Conservation (phyloP, 1,139 yeast genomes). For the Neolecta irregularis region DNA sequence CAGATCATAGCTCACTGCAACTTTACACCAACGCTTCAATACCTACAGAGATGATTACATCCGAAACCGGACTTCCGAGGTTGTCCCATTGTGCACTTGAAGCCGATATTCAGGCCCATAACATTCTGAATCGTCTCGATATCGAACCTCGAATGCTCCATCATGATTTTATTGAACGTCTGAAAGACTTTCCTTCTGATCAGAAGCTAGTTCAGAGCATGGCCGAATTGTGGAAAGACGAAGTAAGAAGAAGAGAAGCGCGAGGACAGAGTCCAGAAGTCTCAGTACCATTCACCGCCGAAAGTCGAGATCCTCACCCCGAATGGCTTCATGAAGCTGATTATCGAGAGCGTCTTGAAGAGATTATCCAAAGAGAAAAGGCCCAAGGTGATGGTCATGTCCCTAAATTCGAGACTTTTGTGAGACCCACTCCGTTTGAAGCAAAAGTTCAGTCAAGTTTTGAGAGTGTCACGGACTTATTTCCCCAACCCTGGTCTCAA, state of each 20-base stretch:
- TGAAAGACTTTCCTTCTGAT: slow-evolving; percentile 14
- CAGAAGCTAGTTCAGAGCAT: slow-evolving; percentile 41
- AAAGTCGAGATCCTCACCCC: too few species aligned
- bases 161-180: slow-evolving; percentile 31
- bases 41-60: slow-evolving; percentile 11
- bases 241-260: slow-evolving; percentile 37
- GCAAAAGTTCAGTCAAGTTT: too few species aligned
- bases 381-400: too few species aligned
- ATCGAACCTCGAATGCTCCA: slow-evolving; percentile 37
- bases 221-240: slow-evolving; percentile 46
- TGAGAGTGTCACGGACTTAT: too few species aligned
- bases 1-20: slow-evolving; percentile 5
- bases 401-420: too few species aligned
- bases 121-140: slow-evolving; percentile 40
- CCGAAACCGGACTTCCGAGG: slow-evolving; percentile 28
- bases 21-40: slow-evolving; percentile 11
- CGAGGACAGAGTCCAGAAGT: slow-evolving; percentile 5
- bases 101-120: slow-evolving; percentile 45
- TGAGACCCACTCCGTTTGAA: too few species aligned
- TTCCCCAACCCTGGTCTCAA: too few species aligned
- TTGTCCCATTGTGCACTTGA: slow-evolving; percentile 52
- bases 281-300: too few species aligned
- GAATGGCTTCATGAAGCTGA: too few species aligned
- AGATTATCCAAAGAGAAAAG: too few species aligned
- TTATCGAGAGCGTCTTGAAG: too few species aligned